Conservation (phyloP, 768 basidiomycete species). For the Calocybe cyanea region DNA sequence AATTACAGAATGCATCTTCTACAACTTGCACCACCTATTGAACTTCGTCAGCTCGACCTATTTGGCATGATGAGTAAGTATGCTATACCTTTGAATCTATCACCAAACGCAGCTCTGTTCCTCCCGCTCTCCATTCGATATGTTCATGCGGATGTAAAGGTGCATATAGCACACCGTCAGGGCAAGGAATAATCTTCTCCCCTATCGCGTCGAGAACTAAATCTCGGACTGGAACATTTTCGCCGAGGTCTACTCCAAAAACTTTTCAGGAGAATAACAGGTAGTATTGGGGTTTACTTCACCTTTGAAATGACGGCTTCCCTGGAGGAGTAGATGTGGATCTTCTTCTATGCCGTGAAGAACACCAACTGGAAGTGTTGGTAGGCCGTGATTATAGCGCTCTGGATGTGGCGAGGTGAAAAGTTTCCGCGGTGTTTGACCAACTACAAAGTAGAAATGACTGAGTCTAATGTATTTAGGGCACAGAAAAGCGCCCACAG, state of each 20-base stretch:
- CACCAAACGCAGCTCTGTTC: slow-evolving; percentile 55
- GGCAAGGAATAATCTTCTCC: slow-evolving; percentile 59
- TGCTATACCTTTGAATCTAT: slow-evolving; percentile 55
- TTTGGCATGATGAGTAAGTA: not conserved
- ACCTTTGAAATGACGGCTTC: slow-evolving; percentile 56
- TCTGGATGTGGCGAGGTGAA: slow-evolving; percentile 75
- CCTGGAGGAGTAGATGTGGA: slow-evolving; percentile 62
- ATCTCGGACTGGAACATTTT: slow-evolving; percentile 39
- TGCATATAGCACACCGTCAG: slow-evolving; percentile 51
- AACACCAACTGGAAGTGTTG: slow-evolving; percentile 65
- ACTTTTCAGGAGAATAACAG: not conserved
- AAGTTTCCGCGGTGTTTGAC: slow-evolving; percentile 87
- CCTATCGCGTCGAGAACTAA: slow-evolving; percentile 57
- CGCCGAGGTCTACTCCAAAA: slow-evolving; percentile 41
- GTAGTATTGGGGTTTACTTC: slow-evolving; percentile 1
- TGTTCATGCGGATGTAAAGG: slow-evolving; percentile 65
- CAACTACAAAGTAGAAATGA: slow-evolving; percentile 46
- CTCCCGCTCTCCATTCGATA: slow-evolving; percentile 60
- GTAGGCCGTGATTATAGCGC: slow-evolving; percentile 67
- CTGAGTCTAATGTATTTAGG: not conserved
- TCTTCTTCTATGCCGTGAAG: slow-evolving; percentile 85
- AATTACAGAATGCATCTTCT: slow-evolving; percentile 68
- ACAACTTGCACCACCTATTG: slow-evolving; percentile 68
- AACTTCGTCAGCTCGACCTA: not conserved
- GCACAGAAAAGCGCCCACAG: slow-evolving; percentile 44